Conservation (phyloP, 2,329 filamentous ascomycete genomes). For the Albifimbria verrucaria region DNA sequence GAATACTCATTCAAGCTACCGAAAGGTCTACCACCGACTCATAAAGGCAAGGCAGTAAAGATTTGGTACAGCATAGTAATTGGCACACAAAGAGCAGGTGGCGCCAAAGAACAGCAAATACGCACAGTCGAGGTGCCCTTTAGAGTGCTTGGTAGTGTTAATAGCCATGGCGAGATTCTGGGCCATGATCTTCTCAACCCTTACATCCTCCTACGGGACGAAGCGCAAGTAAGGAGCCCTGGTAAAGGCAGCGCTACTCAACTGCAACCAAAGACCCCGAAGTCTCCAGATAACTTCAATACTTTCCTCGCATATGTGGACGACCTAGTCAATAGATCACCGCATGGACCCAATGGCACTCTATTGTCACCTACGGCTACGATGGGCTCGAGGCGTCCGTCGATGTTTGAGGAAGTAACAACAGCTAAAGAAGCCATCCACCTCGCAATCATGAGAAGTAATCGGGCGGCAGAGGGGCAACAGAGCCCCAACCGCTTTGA, state of each 20-base stretch:
- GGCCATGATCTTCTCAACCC: constrained; percentile 94
- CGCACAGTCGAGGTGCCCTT: constrained; percentile 92
- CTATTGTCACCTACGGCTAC: constrained; percentile 70
- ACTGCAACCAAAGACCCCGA: constrained; percentile 23
- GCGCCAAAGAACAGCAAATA: constrained; percentile 74
- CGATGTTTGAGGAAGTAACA: constrained; percentile 51
- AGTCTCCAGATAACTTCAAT: constrained; percentile 43
- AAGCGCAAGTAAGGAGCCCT: constrained; percentile 61
- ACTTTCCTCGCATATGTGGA: constrained; percentile 78
- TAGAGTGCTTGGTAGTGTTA: constrained; percentile 88
- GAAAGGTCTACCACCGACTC: constrained; percentile 82
- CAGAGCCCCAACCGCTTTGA: constrained; percentile 92
- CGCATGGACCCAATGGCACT: constrained; percentile 51
- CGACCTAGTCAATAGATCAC: constrained; percentile 62
- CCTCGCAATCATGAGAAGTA: constrained; percentile 82
- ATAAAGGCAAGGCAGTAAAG: constrained; percentile 91
- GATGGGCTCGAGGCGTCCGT: constrained; percentile 53
- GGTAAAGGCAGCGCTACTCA: constrained; percentile 20
- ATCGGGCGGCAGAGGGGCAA: constrained; percentile 62
- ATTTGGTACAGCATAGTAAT: constrained; percentile 88
- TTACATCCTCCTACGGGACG: constrained; percentile 83
- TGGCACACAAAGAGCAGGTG: constrained; percentile 82
- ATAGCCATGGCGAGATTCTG: constrained; percentile 80
- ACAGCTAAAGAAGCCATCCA: constrained; percentile 85
- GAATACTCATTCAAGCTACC: constrained; percentile 85